phyloP scores from a whole-genome alignment of 2,329 filamentous ascomycete genomes.

The Phialemonium atrogriseum region DNA sequence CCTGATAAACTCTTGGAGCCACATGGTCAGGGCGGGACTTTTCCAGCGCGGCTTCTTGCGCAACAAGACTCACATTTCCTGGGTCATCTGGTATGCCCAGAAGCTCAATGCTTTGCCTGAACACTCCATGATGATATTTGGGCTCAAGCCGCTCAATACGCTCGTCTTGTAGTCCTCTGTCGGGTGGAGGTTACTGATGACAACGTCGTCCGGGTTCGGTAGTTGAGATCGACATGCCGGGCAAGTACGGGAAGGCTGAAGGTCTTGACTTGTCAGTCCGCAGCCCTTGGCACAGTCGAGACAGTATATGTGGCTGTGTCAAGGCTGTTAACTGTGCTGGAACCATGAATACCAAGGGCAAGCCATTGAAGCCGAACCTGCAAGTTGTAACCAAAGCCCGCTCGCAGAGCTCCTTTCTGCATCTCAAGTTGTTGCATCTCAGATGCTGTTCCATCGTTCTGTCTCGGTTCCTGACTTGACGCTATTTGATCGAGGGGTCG shows the following conservation, averaged over 20 bases:
- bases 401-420: constrained; percentile 59
- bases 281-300: constrained; percentile 59
- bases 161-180: constrained; percentile 87
- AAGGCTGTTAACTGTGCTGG: not conserved
- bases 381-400: constrained; percentile 82
- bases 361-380: no score
- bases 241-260: constrained; percentile 49
- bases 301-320: constrained; percentile 74
- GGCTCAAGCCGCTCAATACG: constrained; percentile 73
- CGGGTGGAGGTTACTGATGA: constrained; percentile 63
- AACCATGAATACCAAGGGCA: constrained; percentile 1
- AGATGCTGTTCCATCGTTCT: constrained; percentile 62
- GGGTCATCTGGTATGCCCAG: constrained; percentile 78
- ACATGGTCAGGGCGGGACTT: no score
- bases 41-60: constrained; percentile 9
- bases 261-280: constrained; percentile 49
- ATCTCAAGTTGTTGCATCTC: constrained; percentile 74
- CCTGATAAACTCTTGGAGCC: constrained; percentile 59
- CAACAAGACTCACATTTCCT: constrained; percentile 60
- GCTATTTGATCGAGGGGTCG: no score
- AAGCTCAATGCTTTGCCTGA: constrained; percentile 71
- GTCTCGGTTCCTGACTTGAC: no score
- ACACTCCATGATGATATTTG: constrained; percentile 78
- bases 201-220: constrained; percentile 64
- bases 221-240: constrained; percentile 68